These are phyloP conservation scores for Euphorbia tirucalli DNA, from an alignment of 345 rosid species.

Conservation along the genomic window DNA sequence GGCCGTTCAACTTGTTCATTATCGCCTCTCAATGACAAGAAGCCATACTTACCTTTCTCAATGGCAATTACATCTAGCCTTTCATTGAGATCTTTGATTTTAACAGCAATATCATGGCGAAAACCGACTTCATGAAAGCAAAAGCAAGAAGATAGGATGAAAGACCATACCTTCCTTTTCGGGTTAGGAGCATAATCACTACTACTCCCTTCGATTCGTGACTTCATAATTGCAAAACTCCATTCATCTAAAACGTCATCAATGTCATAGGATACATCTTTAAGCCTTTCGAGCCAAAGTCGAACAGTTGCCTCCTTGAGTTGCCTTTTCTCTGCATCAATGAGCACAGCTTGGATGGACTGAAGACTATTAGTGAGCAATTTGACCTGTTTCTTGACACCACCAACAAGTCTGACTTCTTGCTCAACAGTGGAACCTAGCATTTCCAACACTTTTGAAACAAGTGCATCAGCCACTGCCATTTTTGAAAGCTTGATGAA, in stretches of 20 bases:
- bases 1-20: background rate
- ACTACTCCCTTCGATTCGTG: too few relatives aligned
- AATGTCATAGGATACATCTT: background rate
- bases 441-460: background rate
- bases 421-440: background rate
- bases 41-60: background rate
- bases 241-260: conserved; percentile 13
- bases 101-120: background rate
- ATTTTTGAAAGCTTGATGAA: too few relatives aligned
- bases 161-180: conserved; percentile 9
- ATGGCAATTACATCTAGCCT: background rate
- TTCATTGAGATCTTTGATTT: background rate
- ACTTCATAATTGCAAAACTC: background rate
- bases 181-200: too few relatives aligned
- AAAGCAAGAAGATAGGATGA: background rate
- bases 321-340: conserved; percentile 10
- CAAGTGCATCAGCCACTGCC: background rate
- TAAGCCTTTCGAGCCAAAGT: background rate
- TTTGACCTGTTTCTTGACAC: background rate
- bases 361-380: background rate
- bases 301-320: background rate
- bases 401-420: background rate
- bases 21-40: background rate
- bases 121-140: background rate
- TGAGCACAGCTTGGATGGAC: conserved; percentile 4